Percentiles rank a stretch among this genome's conserved stretches.
Evolutionary conservation across 1,284 basidiomycete genomes (phyloP).

Genomic region (Rhodotorula glutinis): DNA sequence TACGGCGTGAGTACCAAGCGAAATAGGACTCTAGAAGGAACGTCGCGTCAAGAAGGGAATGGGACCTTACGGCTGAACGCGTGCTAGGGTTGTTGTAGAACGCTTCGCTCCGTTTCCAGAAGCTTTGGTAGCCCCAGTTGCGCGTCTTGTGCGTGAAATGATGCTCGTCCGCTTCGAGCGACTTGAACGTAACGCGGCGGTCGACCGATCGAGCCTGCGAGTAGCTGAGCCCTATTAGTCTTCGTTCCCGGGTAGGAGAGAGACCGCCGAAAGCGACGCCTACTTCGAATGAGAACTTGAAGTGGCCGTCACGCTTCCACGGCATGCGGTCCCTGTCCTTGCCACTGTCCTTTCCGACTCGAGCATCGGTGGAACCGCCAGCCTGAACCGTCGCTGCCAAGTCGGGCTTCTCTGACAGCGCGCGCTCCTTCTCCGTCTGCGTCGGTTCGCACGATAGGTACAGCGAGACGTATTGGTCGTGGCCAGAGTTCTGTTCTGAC

Average conservation of each 20-base stretch:
- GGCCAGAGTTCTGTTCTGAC: conserved; percentile 39
- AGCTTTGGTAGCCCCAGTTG: conserved; percentile 46
- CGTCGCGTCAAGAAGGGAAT: too few species aligned
- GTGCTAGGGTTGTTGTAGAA: conserved; percentile 45
- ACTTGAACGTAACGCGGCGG: conserved; percentile 41
- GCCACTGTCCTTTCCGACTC: conserved; percentile 5
- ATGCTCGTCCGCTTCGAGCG: conserved; percentile 48
- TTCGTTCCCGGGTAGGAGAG: too few species aligned
- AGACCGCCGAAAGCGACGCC: background rate
- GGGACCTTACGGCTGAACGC: conserved; percentile 5
- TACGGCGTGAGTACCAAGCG: too few species aligned
- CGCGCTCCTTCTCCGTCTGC: conserved; percentile 41
- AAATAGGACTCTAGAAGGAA: background rate
- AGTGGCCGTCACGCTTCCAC: conserved; percentile 44
- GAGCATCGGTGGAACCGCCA: background rate
- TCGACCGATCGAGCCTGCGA: conserved; percentile 32
- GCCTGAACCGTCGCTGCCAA: background rate
- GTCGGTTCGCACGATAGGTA: conserved; percentile 47
- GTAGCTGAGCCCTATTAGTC: background rate
- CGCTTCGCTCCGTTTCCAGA: conserved; percentile 44
- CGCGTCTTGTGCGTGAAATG: conserved; percentile 49
- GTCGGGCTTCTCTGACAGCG: conserved; percentile 24
- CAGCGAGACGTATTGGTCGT: conserved; percentile 45
- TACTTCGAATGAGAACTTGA: conserved; percentile 45
- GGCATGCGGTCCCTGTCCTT: conserved; percentile 38